Percentiles rank a stretch among this genome's conserved stretches.
Conservation (phyloP, 169 alveolate genomes). For the Eimeria necatrix region DNA sequence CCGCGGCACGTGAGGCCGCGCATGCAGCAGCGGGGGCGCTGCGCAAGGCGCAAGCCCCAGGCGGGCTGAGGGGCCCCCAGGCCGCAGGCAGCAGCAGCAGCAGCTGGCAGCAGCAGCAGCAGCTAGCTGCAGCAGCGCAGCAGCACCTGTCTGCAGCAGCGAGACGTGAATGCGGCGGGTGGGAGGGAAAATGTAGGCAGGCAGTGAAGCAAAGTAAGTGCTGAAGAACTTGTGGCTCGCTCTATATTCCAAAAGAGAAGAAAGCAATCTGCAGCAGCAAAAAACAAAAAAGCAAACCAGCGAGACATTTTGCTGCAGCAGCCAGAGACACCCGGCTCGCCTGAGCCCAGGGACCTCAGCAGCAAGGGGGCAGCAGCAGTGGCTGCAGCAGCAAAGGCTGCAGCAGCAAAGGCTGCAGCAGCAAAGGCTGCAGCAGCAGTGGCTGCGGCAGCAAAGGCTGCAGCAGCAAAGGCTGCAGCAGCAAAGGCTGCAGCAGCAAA, state of each 20-base stretch:
- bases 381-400: neutral
- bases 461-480: neutral
- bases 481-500: neutral
- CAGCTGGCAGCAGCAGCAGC: too few species aligned
- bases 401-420: neutral
- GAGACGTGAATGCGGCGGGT: constrained; percentile 62
- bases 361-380: neutral
- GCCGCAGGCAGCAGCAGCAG: too few species aligned
- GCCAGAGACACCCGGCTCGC: too few species aligned
- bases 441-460: neutral
- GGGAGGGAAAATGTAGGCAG: constrained; percentile 39
- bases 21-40: too few species aligned
- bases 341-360: neutral
- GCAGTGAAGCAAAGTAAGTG: constrained; percentile 33
- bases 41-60: too few species aligned
- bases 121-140: too few species aligned
- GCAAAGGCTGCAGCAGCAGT: neutral
- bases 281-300: neutral
- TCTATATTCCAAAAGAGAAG: neutral
- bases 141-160: constrained; percentile 55
- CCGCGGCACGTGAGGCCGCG: too few species aligned
- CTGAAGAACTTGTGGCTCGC: constrained; percentile 44
- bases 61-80: too few species aligned
- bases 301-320: too few species aligned
- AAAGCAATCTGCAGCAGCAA: neutral